Evolutionary conservation across 2,329 filamentous ascomycete genomes (phyloP).

Genomic region (Sporothrix phasma): DNA sequence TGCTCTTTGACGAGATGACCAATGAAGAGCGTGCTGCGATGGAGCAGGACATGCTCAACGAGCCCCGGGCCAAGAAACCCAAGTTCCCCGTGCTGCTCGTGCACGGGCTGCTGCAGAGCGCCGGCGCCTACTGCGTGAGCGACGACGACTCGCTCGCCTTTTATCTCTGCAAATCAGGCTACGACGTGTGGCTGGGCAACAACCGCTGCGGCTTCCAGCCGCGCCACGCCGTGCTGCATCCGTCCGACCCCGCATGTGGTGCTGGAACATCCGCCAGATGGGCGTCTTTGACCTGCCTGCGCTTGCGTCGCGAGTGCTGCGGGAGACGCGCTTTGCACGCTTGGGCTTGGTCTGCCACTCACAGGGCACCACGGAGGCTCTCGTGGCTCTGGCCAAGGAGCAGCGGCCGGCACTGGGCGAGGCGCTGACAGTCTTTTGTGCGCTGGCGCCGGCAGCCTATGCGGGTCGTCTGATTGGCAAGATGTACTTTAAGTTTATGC

Average conservation of each 20-base stretch:
- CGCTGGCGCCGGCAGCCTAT: constrained; percentile 81
- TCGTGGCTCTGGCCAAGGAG: constrained; percentile 81
- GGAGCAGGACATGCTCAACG: constrained; percentile 13
- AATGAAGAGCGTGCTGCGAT: constrained; percentile 9
- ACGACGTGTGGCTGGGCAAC: constrained; percentile 92
- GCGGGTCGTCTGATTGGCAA: constrained; percentile 78
- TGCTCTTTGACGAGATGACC: constrained; percentile 45
- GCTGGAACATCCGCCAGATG: constrained; percentile 93
- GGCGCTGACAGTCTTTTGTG: constrained; percentile 81
- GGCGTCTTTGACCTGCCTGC: constrained; percentile 81
- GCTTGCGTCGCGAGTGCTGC: constrained; percentile 66
- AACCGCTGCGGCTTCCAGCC: constrained; percentile 82
- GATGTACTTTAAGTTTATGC: constrained; percentile 88
- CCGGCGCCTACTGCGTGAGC: constrained; percentile 81
- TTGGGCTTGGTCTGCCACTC: constrained; percentile 78
- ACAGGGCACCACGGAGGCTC: constrained; percentile 81
- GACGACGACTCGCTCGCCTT: constrained; percentile 87
- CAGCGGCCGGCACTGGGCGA: constrained; percentile 77
- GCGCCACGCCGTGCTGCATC: constrained; percentile 59
- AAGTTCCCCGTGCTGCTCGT: constrained; percentile 81
- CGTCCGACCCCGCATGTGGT: constrained; percentile 88
- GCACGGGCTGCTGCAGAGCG: constrained; percentile 78
- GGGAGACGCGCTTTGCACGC: constrained; percentile 73
- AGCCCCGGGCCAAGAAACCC: constrained; percentile 23
- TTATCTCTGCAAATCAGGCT: constrained; percentile 82